Base-by-base conservation (phyloP, 805 yeast species). In the Pichia pseudocactophila region DNA sequence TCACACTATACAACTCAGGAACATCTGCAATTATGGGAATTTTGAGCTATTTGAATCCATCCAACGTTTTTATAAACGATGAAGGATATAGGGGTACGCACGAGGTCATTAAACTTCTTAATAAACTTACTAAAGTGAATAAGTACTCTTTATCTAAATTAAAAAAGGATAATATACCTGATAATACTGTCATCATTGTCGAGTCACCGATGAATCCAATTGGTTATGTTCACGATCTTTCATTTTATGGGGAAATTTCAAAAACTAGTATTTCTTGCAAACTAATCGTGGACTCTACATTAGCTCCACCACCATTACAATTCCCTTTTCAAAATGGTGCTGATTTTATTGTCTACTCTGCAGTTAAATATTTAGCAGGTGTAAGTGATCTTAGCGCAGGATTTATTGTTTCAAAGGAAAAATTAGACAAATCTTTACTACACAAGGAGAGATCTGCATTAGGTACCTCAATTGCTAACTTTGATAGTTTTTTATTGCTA, bases 151-250 rank as follows among this genome's bases (percentile, higher is more conserved):
- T 68, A n/a, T 54, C 53, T 7, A 55, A 57, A n/a, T 65, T 62
- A 35, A 53, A 56, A 16, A 64, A 59, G 34, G 57, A 54, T 28
- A 48, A 56, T 33, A 54, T 71, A 33, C 53, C 54, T 1, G 54
- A 62, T 30, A 70, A 70, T 9, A 76, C 74, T 40, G 62, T 74
- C 8, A 63, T 74, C 36, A 65, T 72, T 34, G 55, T 74, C 30
- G 79, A 74, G 55, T 67, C 78, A 3, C 79, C 79, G 9, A 69
- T 73, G 55, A 74, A 74, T 55, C 79, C 80, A 5, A 65, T 64
- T 43, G 76, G 78, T 1, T 61, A 59, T 28, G 61, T 64, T 37
- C 55, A 61, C 28, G 71, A 72, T 50, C 68, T 74, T 30, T 51
- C 62, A 9, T 54, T 61, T 37, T 72, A 61, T 52, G 71, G 78